phyloP scores from a whole-genome alignment of 2,329 filamentous ascomycete genomes.

The Trichoderma gracile region DNA sequence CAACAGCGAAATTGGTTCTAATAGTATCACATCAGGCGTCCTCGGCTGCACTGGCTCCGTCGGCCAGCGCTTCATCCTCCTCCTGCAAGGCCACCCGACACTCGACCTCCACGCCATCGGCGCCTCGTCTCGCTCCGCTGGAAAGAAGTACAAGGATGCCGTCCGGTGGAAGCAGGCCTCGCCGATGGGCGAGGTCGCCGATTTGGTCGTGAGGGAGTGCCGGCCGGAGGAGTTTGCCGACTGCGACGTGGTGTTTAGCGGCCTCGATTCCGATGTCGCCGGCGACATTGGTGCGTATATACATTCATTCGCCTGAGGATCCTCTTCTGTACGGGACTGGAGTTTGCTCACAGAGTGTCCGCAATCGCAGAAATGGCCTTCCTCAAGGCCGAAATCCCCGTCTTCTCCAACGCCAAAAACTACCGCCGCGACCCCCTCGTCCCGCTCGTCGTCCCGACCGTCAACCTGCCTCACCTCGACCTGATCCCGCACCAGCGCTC shows the following conservation, averaged over 20 bases:
- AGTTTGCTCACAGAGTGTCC: too few species aligned
- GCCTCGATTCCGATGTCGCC: constrained; percentile 19
- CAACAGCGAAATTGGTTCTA: background rate
- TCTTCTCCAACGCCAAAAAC: constrained; percentile 23
- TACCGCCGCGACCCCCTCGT: constrained; percentile 18
- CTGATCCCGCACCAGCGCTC: constrained; percentile 18
- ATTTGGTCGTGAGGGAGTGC: constrained; percentile 17
- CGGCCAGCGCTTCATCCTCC: constrained; percentile 19
- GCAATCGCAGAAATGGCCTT: constrained; percentile 13
- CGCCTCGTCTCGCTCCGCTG: constrained; percentile 17
- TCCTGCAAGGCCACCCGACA: constrained; percentile 18
- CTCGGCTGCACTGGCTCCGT: constrained; percentile 21
- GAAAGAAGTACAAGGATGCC: constrained; percentile 19
- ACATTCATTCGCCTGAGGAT: background rate
- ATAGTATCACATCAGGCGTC: constrained; percentile 43
- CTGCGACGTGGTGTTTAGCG: constrained; percentile 21
- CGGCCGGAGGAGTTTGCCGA: constrained; percentile 10
- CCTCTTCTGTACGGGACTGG: background rate
- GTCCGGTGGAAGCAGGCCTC: constrained; percentile 17
- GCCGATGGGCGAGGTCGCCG: constrained; percentile 6
- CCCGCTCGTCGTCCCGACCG: constrained; percentile 19
- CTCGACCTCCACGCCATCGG: constrained; percentile 16
- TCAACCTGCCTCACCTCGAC: constrained; percentile 20
- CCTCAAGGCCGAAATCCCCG: constrained; percentile 20
- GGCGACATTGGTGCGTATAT: constrained; percentile 5